phyloP scores from a whole-genome alignment of 2,329 filamentous ascomycete genomes.

The Epichloe aotearoae region DNA sequence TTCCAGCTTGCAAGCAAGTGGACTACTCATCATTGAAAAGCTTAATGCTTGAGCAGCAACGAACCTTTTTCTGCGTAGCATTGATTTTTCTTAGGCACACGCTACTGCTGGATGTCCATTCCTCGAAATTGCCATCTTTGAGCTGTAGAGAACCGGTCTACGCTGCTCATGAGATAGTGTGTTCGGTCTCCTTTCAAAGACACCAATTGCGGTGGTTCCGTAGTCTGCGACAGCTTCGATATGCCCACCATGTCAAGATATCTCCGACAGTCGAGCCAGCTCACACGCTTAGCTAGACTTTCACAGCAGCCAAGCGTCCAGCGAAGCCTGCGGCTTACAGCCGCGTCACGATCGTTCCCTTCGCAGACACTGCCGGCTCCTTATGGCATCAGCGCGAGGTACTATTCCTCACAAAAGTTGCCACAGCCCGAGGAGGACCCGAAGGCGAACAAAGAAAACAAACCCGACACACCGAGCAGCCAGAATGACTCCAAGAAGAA shows the following conservation, averaged over 20 bases:
- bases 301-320: conserved; percentile 38
- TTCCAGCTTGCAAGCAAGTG: conserved; percentile 15
- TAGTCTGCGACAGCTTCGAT: conserved; percentile 16
- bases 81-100: conserved; percentile 9
- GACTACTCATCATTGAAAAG: conserved; percentile 14
- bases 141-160: conserved; percentile 10
- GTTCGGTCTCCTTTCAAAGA: conserved; percentile 12
- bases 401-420: conserved; percentile 24
- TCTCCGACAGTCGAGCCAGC: conserved; percentile 51
- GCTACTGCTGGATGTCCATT: conserved; percentile 10
- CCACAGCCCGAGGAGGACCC: conserved; percentile 25
- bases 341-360: conserved; percentile 18
- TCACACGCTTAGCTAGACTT: conserved; percentile 48
- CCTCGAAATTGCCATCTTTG: not conserved
- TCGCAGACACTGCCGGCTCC: conserved; percentile 22
- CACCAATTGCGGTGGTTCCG: conserved; percentile 22
- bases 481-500: conserved; percentile 11
- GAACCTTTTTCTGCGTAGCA: not conserved
- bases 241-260: conserved; percentile 46
- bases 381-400: conserved; percentile 22
- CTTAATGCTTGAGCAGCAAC: conserved; percentile 6
- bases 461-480: conserved; percentile 7
- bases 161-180: conserved; percentile 21
- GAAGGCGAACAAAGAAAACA: conserved; percentile 13
- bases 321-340: conserved; percentile 26